Conservation (phyloP, 306 rosid species). For the apple (Malus domestica) region DNA sequence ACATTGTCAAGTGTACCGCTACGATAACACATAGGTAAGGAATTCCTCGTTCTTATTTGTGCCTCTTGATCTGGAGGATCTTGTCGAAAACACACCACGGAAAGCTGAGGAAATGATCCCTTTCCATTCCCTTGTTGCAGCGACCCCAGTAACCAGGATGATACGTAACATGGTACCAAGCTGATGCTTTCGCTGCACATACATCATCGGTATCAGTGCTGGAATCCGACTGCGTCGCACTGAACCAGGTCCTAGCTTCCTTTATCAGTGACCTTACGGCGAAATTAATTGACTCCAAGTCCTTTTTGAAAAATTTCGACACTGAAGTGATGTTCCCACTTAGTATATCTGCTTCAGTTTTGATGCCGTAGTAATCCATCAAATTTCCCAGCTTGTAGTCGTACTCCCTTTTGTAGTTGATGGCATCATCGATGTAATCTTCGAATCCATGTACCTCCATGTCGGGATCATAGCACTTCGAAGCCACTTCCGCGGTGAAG, state of each 20-base stretch:
- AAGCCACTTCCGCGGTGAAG: conserved; percentile 26
- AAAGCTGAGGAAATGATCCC: conserved; percentile 35
- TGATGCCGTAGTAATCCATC: conserved; percentile 61
- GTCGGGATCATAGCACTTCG: conserved; percentile 20
- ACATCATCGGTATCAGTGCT: background rate
- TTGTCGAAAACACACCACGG: conserved; percentile 34
- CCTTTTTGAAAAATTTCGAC: conserved; percentile 48
- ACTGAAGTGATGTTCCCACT: conserved; percentile 46
- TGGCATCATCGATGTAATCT: conserved; percentile 53
- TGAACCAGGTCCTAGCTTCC: conserved; percentile 32
- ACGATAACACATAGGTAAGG: background rate
- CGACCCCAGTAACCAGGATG: conserved; percentile 32
- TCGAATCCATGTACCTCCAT: conserved; percentile 58
- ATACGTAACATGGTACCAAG: conserved; percentile 47
- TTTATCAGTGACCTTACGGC: conserved; percentile 38
- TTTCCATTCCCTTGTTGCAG: conserved; percentile 17
- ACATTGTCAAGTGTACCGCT: background rate
- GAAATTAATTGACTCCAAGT: conserved; percentile 40
- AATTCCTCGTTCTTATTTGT: background rate
- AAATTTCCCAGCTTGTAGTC: conserved; percentile 52
- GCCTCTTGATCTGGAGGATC: conserved; percentile 26
- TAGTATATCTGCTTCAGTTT: conserved; percentile 59
- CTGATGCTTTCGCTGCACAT: conserved; percentile 37
- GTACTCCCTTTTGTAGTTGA: conserved; percentile 41
- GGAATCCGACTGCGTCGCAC: background rate